Conservation (phyloP, 495 filamentous ascomycete species). For the Polyplosphaeria fusca region DNA sequence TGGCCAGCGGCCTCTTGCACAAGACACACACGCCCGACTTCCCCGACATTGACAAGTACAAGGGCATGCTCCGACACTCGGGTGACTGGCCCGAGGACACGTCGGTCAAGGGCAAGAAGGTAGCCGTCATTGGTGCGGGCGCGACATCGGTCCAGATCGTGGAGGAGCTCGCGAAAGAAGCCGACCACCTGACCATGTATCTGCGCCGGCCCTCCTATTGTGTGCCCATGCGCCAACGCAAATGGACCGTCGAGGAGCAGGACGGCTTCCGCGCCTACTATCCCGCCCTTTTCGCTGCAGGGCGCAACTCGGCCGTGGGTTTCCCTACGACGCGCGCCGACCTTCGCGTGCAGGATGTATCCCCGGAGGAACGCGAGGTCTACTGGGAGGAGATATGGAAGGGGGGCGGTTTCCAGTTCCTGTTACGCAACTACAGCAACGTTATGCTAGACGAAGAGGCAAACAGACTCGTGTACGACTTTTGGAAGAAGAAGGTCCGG, state of each 20-base stretch:
- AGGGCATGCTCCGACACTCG: constrained; percentile 21
- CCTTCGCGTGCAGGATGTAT: constrained; percentile 5
- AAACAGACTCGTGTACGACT: constrained; percentile 26
- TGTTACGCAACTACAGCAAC: constrained; percentile 14
- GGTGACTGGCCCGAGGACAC: constrained; percentile 17
- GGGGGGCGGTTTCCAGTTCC: constrained; percentile 22
- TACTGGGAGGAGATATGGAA: constrained; percentile 11
- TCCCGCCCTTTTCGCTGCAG: constrained; percentile 3
- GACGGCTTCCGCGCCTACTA: constrained; percentile 9
- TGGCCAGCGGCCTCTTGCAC: constrained; percentile 12
- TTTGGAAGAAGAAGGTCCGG: constrained; percentile 26
- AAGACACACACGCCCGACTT: constrained; percentile 13
- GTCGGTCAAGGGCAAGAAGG: constrained; percentile 25
- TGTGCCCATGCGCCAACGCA: constrained; percentile 26
- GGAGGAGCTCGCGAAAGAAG: constrained; percentile 22
- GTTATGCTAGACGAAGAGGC: constrained; percentile 21
- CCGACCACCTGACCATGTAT: constrained; percentile 15
- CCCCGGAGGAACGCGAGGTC: constrained; percentile 19
- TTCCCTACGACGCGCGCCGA: background rate
- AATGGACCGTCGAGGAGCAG: constrained; percentile 13
- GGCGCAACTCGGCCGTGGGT: constrained; percentile 5
- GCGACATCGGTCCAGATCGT: constrained; percentile 28
- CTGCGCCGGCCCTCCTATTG: constrained; percentile 20
- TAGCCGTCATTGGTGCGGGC: constrained; percentile 31
- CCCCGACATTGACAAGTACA: constrained; percentile 9